These are phyloP conservation scores for Cyberlindnera nakhonratchasimensis DNA, from an alignment of 805 yeast species.

Conservation along the genomic window DNA sequence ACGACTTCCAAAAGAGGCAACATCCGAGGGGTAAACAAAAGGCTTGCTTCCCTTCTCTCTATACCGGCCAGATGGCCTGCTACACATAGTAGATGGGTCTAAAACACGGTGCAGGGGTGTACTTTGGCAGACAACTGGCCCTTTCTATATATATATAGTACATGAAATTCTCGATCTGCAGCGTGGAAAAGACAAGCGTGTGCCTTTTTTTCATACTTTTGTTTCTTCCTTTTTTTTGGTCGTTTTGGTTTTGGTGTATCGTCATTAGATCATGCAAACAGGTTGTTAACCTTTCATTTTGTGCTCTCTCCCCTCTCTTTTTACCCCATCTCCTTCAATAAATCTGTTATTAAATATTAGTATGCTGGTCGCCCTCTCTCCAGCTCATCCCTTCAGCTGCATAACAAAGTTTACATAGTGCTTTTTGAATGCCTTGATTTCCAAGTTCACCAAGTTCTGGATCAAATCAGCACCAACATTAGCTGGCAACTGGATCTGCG, in stretches of 20 bases:
- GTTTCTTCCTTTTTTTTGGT: not conserved
- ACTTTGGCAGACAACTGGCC: too few relatives aligned
- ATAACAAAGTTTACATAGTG: constrained; percentile 51
- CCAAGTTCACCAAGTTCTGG: constrained; percentile 49
- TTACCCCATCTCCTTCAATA: not conserved
- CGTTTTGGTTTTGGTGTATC: not conserved
- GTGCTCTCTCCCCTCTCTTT: too few relatives aligned
- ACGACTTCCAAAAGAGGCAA: too few relatives aligned
- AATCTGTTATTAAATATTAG: not conserved
- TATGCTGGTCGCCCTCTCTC: not conserved
- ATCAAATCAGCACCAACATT: constrained; percentile 61
- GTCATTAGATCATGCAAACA: not conserved
- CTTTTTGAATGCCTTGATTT: constrained; percentile 66
- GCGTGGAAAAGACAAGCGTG: too few relatives aligned
- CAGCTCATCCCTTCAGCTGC: constrained; percentile 24
- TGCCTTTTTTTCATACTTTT: not conserved
- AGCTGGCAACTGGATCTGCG: constrained; percentile 54
- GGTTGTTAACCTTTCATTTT: not conserved
- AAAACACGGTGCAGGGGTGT: too few relatives aligned
- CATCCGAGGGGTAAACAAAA: too few relatives aligned
- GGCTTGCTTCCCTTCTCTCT: too few relatives aligned
- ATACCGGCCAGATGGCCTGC: too few relatives aligned
- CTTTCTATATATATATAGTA: too few relatives aligned
- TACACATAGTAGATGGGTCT: too few relatives aligned
- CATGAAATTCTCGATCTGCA: too few relatives aligned